Base-by-base conservation (phyloP, 306 rosid species). In the Lotus japonicus region DNA sequence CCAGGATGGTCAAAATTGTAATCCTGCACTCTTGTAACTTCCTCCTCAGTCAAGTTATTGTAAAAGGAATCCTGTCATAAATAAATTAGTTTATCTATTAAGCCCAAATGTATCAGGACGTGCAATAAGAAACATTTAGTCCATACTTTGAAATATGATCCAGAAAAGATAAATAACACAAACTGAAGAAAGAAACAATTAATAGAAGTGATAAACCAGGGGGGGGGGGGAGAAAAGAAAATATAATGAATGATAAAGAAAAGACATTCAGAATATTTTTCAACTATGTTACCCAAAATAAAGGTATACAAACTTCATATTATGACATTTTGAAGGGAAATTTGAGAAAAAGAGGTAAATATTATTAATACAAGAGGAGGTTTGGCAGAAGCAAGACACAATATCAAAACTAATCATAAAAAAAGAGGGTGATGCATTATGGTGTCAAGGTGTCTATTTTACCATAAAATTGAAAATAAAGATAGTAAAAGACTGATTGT, bases 1-100 rank as follows among this genome's bases (percentile, higher is more conserved):
- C 98, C 96, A 72, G 97, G 99, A 83, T 95, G 99, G 75, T 95
- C 99, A 80, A 95, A 95, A 83, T 95, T 95, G 90, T 85, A 95
- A 71, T 90, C 99, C 13, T 88, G 86, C 51, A 95, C 99, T 71
- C 78, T 68, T 26, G 63, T 71, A 67, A 80, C 95, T 77, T 87
- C 97, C 74, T 90, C 96, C 21, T 80, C 79, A 0, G 84, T 85
- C 81, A 95, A 81, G 78, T 79, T 81, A 79, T 87, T 85, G 84
- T 95, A 95, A 81, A 95, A 95, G 35, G 97, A 95, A 84, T 88
- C 99, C 99, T 95, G 86, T 48, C 62, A 70, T 43, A 74, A 36
- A 54, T 73, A 55, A 64, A 71, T 28, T n/a, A 63, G 45, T 28
- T 58, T 38, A 73, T 66, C 28, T 31, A 61, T 62, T 50, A 48